Evolutionary conservation across 192 early-diverging fungal genomes (phyloP).

Genomic region (Phlyctochytrium planicorne): DNA sequence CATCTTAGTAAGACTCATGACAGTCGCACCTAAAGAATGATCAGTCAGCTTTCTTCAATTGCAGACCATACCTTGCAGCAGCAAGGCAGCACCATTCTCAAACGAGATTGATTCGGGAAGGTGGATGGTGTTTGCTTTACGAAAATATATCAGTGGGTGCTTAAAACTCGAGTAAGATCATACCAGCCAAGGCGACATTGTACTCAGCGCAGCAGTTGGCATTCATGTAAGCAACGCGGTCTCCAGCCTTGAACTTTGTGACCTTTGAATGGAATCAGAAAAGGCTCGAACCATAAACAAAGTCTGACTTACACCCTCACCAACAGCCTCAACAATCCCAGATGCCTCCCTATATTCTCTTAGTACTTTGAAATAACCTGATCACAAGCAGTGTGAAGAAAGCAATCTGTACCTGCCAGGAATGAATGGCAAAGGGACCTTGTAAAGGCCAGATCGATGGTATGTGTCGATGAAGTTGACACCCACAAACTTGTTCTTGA

Average conservation of each 20-base stretch:
- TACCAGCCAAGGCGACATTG: conserved; percentile 35
- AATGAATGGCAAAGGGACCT: conserved; percentile 58
- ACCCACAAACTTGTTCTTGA: conserved; percentile 74
- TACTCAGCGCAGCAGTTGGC: conserved; percentile 76
- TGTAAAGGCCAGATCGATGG: conserved; percentile 79
- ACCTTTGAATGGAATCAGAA: too few species aligned
- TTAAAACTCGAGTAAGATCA: background rate
- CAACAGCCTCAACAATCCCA: conserved; percentile 77
- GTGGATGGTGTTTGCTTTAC: conserved; percentile 25
- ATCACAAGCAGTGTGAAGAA: background rate
- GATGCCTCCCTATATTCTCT: conserved; percentile 62
- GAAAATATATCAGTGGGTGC: background rate
- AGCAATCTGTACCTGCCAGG: conserved; percentile 55
- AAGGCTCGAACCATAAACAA: conserved; percentile 2
- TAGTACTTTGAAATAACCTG: conserved; percentile 9
- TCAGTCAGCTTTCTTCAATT: too few species aligned
- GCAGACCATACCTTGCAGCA: conserved; percentile 74
- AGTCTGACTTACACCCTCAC: conserved; percentile 52
- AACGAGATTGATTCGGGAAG: conserved; percentile 51
- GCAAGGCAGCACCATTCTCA: conserved; percentile 62
- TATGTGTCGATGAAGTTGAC: conserved; percentile 94
- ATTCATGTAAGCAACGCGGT: conserved; percentile 75
- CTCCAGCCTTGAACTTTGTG: conserved; percentile 67
- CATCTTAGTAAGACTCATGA: conserved; percentile 67
- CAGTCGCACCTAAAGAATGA: conserved; percentile 60